Conservation (phyloP, 257 asterid genomes). For the Echium plantagineum region DNA sequence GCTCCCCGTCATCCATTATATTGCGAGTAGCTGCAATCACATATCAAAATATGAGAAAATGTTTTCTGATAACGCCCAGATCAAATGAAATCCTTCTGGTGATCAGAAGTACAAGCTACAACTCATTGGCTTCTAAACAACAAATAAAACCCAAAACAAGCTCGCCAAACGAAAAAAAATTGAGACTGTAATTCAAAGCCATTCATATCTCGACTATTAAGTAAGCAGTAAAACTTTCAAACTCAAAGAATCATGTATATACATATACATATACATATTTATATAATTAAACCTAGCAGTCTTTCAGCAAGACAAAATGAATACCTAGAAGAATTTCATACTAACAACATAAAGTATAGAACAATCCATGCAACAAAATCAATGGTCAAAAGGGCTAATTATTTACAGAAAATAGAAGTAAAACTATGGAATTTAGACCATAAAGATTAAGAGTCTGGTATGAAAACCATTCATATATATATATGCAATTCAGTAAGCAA, state of each 20-base stretch:
- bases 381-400: background rate
- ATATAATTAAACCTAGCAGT: background rate
- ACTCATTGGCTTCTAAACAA: background rate
- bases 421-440: too few relatives aligned
- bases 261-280: too few relatives aligned
- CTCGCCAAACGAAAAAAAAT: background rate
- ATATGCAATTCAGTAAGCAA: too few relatives aligned
- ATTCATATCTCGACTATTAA: background rate
- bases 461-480: too few relatives aligned
- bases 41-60: background rate
- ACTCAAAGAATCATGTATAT: too few relatives aligned
- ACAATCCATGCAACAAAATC: too few relatives aligned
- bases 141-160: background rate
- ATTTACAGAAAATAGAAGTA: too few relatives aligned
- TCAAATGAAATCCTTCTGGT: slow-evolving; percentile 1
- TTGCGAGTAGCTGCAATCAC: slow-evolving; percentile 31
- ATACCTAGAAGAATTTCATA: background rate
- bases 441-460: too few relatives aligned
- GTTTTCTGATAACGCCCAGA: background rate
- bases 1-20: slow-evolving; percentile 36
- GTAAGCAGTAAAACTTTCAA: background rate
- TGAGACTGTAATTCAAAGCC: background rate
- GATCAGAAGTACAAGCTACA: slow-evolving; percentile 1
- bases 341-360: too few relatives aligned
- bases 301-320: background rate